Evolutionary conservation across 495 filamentous ascomycete species (phyloP), one percentile per base, ranked within the genome.

Genomic region (Penicillium ochrochloron): DNA sequence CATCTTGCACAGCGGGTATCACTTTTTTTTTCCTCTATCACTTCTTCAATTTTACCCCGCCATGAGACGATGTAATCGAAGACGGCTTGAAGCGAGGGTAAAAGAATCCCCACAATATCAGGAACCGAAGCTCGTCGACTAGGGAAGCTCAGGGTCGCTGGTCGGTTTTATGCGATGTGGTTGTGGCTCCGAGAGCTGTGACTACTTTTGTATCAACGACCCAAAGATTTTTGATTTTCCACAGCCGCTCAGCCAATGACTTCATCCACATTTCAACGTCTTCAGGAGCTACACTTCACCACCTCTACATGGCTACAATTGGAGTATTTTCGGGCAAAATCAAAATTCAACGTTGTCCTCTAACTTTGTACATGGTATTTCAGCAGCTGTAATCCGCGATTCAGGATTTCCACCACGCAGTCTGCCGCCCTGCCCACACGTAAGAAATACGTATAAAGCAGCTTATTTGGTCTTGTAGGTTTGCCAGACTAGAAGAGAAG

Each of bases 401-500:
- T 61, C 70, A 72, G 62, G 67, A 50, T 55, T 68, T 67, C 64
- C 64, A 70, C 65, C 66, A 64, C 62, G 60, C 56, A 59, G 60
- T 62, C 39, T 35, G 66, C 64, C 66, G 58, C 33, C 41, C 61
- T 68, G 61, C 63, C 64, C 62, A 68, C 59, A 63, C 66, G 68
- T 31, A 63, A 54, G 63, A 64, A 70, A 63, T 46, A 48, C 44
- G 57, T 55, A 48, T 56, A 60, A 34, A 64, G 58, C 66, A 67
- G 50, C 66, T 78, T 81, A 81, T 62, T 72, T 71, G 72, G 80
- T 82, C 85, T 93, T 93, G 78, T 93, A 88, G 73, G 85, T 92
- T 85, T 96, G 92, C 91, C 91, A 96, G 74, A 90, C 92, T 96
- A 73, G 56, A 75, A 62, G 23, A 58, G 58, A 67, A 57, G 35